Percentiles rank a stretch among this genome's conserved stretches.
These are phyloP conservation scores for Diaporthe velutina DNA, from an alignment of 2,329 filamentous ascomycete genomes.

Conservation along the genomic window DNA sequence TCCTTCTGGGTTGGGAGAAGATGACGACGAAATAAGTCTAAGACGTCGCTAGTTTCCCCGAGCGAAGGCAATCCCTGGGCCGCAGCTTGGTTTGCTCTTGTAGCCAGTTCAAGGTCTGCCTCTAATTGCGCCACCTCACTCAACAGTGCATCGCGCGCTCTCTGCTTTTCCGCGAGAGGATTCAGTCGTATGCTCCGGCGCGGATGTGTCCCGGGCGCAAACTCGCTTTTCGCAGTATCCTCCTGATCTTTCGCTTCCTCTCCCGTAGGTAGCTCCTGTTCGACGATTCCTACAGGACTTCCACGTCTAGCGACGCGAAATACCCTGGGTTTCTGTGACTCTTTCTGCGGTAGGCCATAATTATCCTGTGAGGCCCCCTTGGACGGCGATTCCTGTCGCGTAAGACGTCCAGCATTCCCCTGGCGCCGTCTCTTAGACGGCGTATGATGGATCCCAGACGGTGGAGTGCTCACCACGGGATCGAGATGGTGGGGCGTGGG, in stretches of 20 bases:
- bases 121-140: slow-evolving; percentile 69
- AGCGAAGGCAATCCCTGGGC: slow-evolving; percentile 5
- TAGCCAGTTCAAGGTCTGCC: slow-evolving; percentile 69
- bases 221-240: slow-evolving; percentile 55
- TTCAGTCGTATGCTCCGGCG: slow-evolving; percentile 58
- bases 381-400: slow-evolving; percentile 58
- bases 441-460: slow-evolving; percentile 71
- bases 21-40: slow-evolving; percentile 57
- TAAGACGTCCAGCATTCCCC: slow-evolving; percentile 13
- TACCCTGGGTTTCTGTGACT: slow-evolving; percentile 4
- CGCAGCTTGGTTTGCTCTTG: slow-evolving; percentile 66
- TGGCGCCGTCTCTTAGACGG: slow-evolving; percentile 60
- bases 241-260: slow-evolving; percentile 58
- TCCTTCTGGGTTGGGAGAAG: slow-evolving; percentile 54
- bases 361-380: slow-evolving; percentile 53
- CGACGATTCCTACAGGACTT: slow-evolving; percentile 17
- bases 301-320: slow-evolving; percentile 27
- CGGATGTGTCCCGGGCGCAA: slow-evolving; percentile 36
- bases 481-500: slow-evolving; percentile 67
- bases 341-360: slow-evolving; percentile 34
- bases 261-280: slow-evolving; percentile 45
- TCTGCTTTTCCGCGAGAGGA: slow-evolving; percentile 62
- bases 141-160: slow-evolving; percentile 64
- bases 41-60: slow-evolving; percentile 49
- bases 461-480: slow-evolving; percentile 66